A percentile compares a stretch with the other conserved stretches of the same genome.
Conservation (phyloP, 2,329 filamentous ascomycete species). For the Clarireedia monteithiana region DNA sequence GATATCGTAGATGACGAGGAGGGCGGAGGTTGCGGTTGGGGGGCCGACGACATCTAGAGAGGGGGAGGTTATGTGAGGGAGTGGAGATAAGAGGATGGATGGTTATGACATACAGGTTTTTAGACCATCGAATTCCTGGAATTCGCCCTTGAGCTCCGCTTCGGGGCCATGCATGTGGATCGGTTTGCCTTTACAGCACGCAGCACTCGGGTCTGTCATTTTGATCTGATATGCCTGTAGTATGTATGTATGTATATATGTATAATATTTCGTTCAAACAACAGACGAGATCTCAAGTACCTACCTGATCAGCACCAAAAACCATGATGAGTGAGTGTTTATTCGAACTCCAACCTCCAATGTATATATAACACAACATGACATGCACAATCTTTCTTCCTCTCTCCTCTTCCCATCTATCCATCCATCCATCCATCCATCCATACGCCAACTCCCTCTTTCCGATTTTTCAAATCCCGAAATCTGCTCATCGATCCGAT, state of each 20-base stretch:
- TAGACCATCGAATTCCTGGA: not conserved
- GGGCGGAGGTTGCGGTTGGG: slow-evolving; percentile 42
- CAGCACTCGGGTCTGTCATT: slow-evolving; percentile 4
- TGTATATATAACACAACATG: too few species aligned
- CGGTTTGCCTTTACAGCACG: slow-evolving; percentile 1
- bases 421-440: too few species aligned
- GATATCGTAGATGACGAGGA: slow-evolving; percentile 57
- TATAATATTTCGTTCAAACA: not conserved
- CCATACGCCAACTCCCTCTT: too few species aligned
- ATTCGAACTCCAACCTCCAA: not conserved
- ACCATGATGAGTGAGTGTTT: not conserved
- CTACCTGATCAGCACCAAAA: not conserved
- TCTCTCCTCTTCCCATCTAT: not conserved
- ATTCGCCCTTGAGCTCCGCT: not conserved
- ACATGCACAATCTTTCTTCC: too few species aligned
- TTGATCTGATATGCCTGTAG: not conserved
- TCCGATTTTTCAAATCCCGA: too few species aligned
- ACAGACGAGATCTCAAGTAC: not conserved
- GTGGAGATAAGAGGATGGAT: not conserved
- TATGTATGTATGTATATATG: not conserved
- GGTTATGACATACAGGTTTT: not conserved
- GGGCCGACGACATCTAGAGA: slow-evolving; percentile 38
- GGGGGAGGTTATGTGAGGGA: not conserved
- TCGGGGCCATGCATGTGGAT: not conserved
- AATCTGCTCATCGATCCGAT: too few species aligned